Conservation (phyloP, 345 rosid species). For the Syzygium oleosum region DNA sequence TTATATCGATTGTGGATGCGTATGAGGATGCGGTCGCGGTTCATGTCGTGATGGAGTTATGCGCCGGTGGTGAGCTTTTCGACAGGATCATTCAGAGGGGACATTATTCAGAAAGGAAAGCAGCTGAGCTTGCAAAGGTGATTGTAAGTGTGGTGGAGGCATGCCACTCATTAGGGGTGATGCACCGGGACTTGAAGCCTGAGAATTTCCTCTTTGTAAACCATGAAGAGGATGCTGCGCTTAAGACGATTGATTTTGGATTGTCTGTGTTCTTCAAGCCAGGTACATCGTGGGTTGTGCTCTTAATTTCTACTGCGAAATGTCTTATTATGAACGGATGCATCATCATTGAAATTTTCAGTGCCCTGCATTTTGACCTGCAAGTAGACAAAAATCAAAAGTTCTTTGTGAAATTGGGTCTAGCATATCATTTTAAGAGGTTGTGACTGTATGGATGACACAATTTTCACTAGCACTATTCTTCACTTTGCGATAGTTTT, state of each 20-base stretch:
- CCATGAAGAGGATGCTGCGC: slow-evolving; percentile 63
- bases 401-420: neutral
- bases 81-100: slow-evolving; percentile 91
- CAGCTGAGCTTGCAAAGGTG: slow-evolving; percentile 72
- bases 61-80: slow-evolving; percentile 91
- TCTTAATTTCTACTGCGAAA: neutral
- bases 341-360: neutral
- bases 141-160: slow-evolving; percentile 86
- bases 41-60: slow-evolving; percentile 88
- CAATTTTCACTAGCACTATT: neutral
- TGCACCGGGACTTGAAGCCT: slow-evolving; percentile 97
- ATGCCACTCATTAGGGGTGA: slow-evolving; percentile 93
- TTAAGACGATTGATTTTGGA: slow-evolving; percentile 89
- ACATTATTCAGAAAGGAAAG: slow-evolving; percentile 76
- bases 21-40: slow-evolving; percentile 89
- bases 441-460: neutral
- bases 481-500: neutral
- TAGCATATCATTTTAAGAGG: neutral
- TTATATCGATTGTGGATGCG: slow-evolving; percentile 71
- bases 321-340: neutral
- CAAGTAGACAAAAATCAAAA: neutral
- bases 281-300: slow-evolving; percentile 26
- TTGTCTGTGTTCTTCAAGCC: slow-evolving; percentile 90
- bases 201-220: slow-evolving; percentile 81
- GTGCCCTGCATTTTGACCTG: neutral